Conservation (phyloP, 176 grass and related monocot species). For the Alloteropsis semialata region DNA sequence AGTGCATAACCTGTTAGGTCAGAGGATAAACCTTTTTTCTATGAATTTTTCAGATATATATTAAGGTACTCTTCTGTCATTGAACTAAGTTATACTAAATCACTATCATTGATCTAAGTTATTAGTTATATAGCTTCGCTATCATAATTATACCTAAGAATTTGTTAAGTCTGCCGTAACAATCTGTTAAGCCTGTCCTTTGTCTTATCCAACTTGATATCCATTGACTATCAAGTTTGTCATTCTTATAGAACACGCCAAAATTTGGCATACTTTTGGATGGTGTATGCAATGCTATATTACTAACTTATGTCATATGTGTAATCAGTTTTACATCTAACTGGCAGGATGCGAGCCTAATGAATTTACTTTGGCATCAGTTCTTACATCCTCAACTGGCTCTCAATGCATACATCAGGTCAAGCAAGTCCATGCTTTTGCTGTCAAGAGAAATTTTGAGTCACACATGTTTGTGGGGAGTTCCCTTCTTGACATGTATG, state of each 20-base stretch:
- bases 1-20: background rate
- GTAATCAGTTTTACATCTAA: constrained; percentile 21
- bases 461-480: constrained; percentile 69
- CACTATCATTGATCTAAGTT: too few relatives aligned
- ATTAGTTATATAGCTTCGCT: background rate
- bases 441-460: constrained; percentile 60
- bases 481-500: constrained; percentile 74
- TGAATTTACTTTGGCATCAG: constrained; percentile 58
- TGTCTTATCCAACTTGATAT: background rate
- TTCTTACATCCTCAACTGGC: constrained; percentile 52
- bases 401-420: constrained; percentile 30
- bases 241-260: background rate
- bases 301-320: constrained; percentile 14
- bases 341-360: constrained; percentile 65
- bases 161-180: too few relatives aligned
- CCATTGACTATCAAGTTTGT: background rate
- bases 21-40: background rate
- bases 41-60: background rate
- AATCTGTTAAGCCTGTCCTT: background rate
- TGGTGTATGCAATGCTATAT: background rate
- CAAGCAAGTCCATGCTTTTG: constrained; percentile 63
- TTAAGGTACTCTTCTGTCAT: background rate
- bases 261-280: constrained; percentile 12
- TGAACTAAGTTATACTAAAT: too few relatives aligned
- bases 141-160: background rate